Conservation (phyloP, 345 rosid genomes). For the Sonneratia alba region DNA sequence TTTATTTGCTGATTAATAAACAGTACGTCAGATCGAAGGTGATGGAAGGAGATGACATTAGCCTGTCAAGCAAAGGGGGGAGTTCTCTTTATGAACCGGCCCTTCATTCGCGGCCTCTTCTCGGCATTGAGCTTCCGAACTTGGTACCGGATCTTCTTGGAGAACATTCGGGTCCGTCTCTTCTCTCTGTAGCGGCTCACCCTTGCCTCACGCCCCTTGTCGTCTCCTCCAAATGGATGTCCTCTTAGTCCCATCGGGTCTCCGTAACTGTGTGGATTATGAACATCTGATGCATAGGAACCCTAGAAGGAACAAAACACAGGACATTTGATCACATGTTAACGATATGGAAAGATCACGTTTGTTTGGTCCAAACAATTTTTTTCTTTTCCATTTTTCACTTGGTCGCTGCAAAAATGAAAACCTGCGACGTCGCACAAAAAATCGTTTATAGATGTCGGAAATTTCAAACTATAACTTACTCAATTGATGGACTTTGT, state of each 20-base stretch:
- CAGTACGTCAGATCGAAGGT: not conserved
- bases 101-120: conserved; percentile 95
- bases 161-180: conserved; percentile 72
- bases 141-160: conserved; percentile 91
- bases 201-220: conserved; percentile 62
- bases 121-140: conserved; percentile 87
- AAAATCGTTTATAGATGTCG: no score
- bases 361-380: no score
- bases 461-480: not conserved
- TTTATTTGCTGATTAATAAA: not conserved
- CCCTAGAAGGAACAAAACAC: not conserved
- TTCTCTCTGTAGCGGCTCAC: conserved; percentile 85
- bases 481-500: not conserved
- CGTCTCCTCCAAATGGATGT: conserved; percentile 22
- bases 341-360: not conserved
- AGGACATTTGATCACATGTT: not conserved
- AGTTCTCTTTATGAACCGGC: conserved; percentile 79
- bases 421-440: no score
- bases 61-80: not conserved
- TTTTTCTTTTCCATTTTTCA: no score
- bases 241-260: conserved; percentile 12
- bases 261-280: not conserved
- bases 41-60: not conserved
- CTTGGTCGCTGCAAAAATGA: no score
- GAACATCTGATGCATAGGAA: conserved; percentile 1